These are phyloP conservation scores for Falciphora oryzae DNA, from an alignment of 2,329 filamentous ascomycete species.

Conservation along the genomic window DNA sequence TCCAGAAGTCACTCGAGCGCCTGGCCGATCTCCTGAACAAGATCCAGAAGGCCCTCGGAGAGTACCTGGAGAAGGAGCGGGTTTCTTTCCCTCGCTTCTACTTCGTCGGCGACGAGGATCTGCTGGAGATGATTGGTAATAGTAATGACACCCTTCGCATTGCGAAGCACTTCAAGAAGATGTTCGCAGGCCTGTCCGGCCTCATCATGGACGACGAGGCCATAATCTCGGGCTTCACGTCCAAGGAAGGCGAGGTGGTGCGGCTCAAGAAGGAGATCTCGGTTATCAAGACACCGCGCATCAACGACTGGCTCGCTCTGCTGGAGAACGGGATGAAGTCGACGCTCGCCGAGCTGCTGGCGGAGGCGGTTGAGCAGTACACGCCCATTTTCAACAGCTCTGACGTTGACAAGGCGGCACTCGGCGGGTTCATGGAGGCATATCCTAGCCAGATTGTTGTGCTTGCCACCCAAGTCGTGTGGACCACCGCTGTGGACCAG, in stretches of 20 bases:
- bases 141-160: constrained; percentile 96
- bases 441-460: constrained; percentile 96
- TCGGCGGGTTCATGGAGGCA: constrained; percentile 73
- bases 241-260: constrained; percentile 90
- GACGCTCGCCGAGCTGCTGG: constrained; percentile 83
- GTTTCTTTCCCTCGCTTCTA: constrained; percentile 98
- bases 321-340: constrained; percentile 91
- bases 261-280: constrained; percentile 86
- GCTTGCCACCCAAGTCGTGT: constrained; percentile 85
- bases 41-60: constrained; percentile 96
- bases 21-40: constrained; percentile 97
- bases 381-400: constrained; percentile 68
- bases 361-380: constrained; percentile 80
- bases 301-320: constrained; percentile 98
- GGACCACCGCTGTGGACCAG: constrained; percentile 82
- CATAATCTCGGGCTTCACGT: constrained; percentile 86
- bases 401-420: constrained; percentile 60
- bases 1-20: constrained; percentile 92
- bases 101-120: constrained; percentile 97
- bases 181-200: constrained; percentile 95
- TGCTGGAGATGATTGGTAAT: constrained; percentile 98
- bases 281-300: constrained; percentile 85
- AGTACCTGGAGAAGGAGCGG: constrained; percentile 96
- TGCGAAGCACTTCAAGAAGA: constrained; percentile 98
- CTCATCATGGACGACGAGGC: constrained; percentile 86